Evolutionary conservation across 345 rosid species (phyloP).

Genomic region (Lumnitzera littorea): DNA sequence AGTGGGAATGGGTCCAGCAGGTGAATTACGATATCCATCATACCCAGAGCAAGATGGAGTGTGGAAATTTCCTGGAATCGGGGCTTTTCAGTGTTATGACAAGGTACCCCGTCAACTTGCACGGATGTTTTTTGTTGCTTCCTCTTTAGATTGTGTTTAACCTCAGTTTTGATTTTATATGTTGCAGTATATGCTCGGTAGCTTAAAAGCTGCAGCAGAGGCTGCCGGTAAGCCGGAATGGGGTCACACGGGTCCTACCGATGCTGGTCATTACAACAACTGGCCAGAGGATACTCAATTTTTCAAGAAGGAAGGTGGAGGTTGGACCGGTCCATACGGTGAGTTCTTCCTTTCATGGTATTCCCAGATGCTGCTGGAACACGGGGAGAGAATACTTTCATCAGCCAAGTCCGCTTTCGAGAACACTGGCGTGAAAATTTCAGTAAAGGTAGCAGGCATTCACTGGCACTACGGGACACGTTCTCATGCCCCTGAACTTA

Average conservation of each 20-base stretch:
- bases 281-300: conserved; percentile 96
- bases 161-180: not conserved
- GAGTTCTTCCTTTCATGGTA: conserved; percentile 93
- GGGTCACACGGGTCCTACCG: conserved; percentile 92
- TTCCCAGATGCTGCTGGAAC: conserved; percentile 78
- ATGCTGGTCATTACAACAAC: conserved; percentile 89
- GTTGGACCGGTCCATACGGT: conserved; percentile 75
- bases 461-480: conserved; percentile 98
- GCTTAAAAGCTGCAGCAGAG: conserved; percentile 89
- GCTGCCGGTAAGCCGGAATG: conserved; percentile 85
- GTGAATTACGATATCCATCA: conserved; percentile 90
- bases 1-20: conserved; percentile 99
- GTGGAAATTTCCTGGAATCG: conserved; percentile 97
- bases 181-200: conserved; percentile 67
- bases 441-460: conserved; percentile 88
- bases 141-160: not conserved
- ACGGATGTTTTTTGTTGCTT: not conserved
- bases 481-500: conserved; percentile 97
- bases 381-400: conserved; percentile 68
- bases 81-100: conserved; percentile 97
- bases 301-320: conserved; percentile 75
- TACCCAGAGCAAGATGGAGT: conserved; percentile 81
- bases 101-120: conserved; percentile 29
- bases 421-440: conserved; percentile 49
- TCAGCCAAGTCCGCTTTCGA: conserved; percentile 55